phyloP scores from a whole-genome alignment of 1,139 yeast genomes.

The Nadsonia commutata region DNA sequence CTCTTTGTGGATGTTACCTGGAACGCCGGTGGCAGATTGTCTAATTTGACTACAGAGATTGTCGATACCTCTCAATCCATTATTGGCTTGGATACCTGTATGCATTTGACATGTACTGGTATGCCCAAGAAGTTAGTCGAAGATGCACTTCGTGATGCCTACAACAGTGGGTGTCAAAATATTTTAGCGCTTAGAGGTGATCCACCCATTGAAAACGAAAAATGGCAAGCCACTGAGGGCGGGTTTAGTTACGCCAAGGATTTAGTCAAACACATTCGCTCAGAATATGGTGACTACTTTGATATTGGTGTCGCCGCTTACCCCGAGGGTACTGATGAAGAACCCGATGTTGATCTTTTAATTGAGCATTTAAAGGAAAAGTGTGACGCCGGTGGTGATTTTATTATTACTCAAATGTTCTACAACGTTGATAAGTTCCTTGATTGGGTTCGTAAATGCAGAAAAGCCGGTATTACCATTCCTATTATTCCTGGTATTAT shows the following conservation, averaged over 20 bases:
- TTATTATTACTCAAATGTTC: constrained; percentile 84
- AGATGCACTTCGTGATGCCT: constrained; percentile 73
- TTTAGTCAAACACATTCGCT: constrained; percentile 60
- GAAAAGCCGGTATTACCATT: constrained; percentile 60
- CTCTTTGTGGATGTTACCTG: constrained; percentile 90
- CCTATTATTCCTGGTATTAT: constrained; percentile 96
- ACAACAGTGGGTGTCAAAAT: constrained; percentile 85
- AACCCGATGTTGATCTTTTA: constrained; percentile 40
- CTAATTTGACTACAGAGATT: constrained; percentile 75
- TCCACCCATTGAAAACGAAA: constrained; percentile 53
- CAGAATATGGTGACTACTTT: constrained; percentile 58
- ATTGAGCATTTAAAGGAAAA: constrained; percentile 66
- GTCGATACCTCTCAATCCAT: constrained; percentile 84
- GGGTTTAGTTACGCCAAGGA: constrained; percentile 72
- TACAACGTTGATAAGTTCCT: constrained; percentile 82
- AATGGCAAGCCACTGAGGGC: constrained; percentile 39
- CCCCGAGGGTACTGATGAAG: constrained; percentile 97
- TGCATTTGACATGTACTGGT: constrained; percentile 95
- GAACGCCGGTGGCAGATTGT: constrained; percentile 92
- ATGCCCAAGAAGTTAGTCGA: constrained; percentile 77
- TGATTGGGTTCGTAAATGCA: constrained; percentile 60
- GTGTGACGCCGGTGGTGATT: constrained; percentile 85
- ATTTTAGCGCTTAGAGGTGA: constrained; percentile 92
- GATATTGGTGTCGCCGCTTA: constrained; percentile 89
- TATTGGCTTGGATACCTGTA: constrained; percentile 91